A percentile compares a stretch with the other conserved stretches of the same genome.
phyloP scores from a whole-genome alignment of 352 stramenopile genomes.

The Pythium coloratum region DNA sequence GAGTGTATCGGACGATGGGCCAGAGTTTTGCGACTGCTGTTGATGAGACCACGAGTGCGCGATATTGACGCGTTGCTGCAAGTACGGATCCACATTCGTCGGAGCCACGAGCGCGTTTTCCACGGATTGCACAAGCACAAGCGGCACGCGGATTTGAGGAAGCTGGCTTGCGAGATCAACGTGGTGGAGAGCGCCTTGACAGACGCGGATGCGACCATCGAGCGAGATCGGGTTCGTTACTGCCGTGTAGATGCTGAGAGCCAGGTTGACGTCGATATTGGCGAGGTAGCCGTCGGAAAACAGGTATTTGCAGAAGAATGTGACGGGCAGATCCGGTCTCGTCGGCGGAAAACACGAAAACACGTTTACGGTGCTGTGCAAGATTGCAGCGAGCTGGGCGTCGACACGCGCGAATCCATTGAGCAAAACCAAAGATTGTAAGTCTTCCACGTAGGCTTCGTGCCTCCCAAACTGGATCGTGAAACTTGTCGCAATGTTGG shows the following conservation, averaged over 20 bases:
- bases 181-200: conserved; percentile 76
- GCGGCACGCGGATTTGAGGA: conserved; percentile 54
- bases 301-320: conserved; percentile 91
- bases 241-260: conserved; percentile 92
- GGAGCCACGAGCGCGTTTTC: conserved; percentile 88
- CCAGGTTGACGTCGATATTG: conserved; percentile 84
- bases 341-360: conserved; percentile 80
- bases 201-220: conserved; percentile 83
- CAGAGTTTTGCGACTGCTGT: conserved; percentile 27
- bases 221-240: conserved; percentile 91
- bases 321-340: conserved; percentile 83
- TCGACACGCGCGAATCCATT: conserved; percentile 47
- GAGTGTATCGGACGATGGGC: conserved; percentile 38
- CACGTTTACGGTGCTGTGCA: conserved; percentile 82
- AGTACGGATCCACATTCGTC: conserved; percentile 89
- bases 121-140: conserved; percentile 88
- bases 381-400: conserved; percentile 66
- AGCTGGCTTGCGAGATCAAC: conserved; percentile 63
- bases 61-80: conserved; percentile 72
- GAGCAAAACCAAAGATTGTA: conserved; percentile 61
- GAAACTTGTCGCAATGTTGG: conserved; percentile 80
- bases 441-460: conserved; percentile 35
- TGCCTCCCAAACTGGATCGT: conserved; percentile 44
- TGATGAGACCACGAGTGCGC: conserved; percentile 81
- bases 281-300: conserved; percentile 90